Base-by-base conservation (phyloP, 345 rosid genomes). In the Cardamine occulta region DNA sequence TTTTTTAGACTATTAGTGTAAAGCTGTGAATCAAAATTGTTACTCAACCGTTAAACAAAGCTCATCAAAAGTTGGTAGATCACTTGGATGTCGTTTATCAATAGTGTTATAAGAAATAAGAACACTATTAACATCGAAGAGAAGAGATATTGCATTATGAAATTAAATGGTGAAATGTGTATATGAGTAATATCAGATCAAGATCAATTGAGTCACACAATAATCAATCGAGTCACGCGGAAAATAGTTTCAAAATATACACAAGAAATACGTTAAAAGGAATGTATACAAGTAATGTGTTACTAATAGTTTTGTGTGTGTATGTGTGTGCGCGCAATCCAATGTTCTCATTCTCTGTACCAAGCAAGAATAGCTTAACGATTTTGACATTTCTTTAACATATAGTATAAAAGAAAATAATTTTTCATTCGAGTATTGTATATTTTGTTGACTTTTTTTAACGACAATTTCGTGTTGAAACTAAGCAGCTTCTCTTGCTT, bases 391-490 rank as follows among this genome's bases (percentile, higher is more conserved):
- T 32, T 32, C 2, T 32, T 32, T 6, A 32, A 32, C 35, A 32
- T 28, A 7, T 1, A 32, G 31, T 32, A 8, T 34, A 34, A 8
- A 34, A 34, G 9, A 37, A 39, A 12, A 39, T 4, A 39, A 11
- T 12, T 1, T 1, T 12, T 12, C 4, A 40, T 11, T 40, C 3
- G 44, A 39, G n/a, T 12, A 13, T 13, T 42, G n/a, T 42, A 42
- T 44, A 44, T 5, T 44, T 44, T 15, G 49, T 44, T 44, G 49
- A 44, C 49, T 13, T 14, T 44, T 15, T 51, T 51, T 39, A 23
- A 72, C 61, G 68, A 60, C 68, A 61, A 61, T 23, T 5, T 66
- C 28, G 51, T 53, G 70, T 77, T 70, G 71, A 63, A 45, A 3
- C 4, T 3, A 63, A 56, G 80, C 80, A 45, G 11, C 48, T 15